These are phyloP conservation scores for Podospora conica DNA, from an alignment of 495 filamentous ascomycete genomes.

Conservation along the genomic window DNA sequence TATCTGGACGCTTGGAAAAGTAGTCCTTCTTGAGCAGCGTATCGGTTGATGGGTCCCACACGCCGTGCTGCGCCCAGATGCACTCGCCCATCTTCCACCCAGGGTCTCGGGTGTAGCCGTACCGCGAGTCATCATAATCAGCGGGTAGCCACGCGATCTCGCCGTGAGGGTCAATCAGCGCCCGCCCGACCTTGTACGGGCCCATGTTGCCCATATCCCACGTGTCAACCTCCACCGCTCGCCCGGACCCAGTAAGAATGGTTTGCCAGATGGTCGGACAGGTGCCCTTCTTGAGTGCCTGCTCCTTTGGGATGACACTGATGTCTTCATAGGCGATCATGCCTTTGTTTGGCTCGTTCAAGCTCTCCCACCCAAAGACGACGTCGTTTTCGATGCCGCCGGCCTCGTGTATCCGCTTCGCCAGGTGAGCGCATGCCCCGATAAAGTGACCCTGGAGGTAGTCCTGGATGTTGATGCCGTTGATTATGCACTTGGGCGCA, in stretches of 20 bases:
- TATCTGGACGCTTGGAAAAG: slow-evolving; percentile 68
- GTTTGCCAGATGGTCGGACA: slow-evolving; percentile 94
- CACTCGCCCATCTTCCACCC: slow-evolving; percentile 90
- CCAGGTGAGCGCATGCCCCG: slow-evolving; percentile 69
- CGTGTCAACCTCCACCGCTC: slow-evolving; percentile 79
- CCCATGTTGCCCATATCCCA: slow-evolving; percentile 94
- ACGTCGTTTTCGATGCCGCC: slow-evolving; percentile 82
- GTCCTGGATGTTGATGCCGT: slow-evolving; percentile 94
- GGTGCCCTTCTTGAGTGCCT: slow-evolving; percentile 88
- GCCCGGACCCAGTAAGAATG: slow-evolving; percentile 80
- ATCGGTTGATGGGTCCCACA: slow-evolving; percentile 83
- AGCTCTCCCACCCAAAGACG: slow-evolving; percentile 89
- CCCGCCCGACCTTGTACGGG: slow-evolving; percentile 77
- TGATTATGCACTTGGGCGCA: slow-evolving; percentile 90
- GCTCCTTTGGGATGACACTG: slow-evolving; percentile 73
- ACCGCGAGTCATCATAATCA: slow-evolving; percentile 75
- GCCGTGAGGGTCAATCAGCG: slow-evolving; percentile 83
- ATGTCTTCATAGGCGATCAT: slow-evolving; percentile 83
- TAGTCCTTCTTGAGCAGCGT: slow-evolving; percentile 78
- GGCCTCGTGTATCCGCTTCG: slow-evolving; percentile 79
- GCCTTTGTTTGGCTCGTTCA: slow-evolving; percentile 92
- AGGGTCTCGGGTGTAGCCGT: slow-evolving; percentile 84
- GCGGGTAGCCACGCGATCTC: slow-evolving; percentile 75
- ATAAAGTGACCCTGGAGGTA: slow-evolving; percentile 88
- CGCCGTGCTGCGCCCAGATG: slow-evolving; percentile 92